A percentile compares a stretch with the other conserved stretches of the same genome.
These are phyloP conservation scores for Eragrostis curvula DNA, from an alignment of 176 grass and related monocot species.

Conservation along the genomic window DNA sequence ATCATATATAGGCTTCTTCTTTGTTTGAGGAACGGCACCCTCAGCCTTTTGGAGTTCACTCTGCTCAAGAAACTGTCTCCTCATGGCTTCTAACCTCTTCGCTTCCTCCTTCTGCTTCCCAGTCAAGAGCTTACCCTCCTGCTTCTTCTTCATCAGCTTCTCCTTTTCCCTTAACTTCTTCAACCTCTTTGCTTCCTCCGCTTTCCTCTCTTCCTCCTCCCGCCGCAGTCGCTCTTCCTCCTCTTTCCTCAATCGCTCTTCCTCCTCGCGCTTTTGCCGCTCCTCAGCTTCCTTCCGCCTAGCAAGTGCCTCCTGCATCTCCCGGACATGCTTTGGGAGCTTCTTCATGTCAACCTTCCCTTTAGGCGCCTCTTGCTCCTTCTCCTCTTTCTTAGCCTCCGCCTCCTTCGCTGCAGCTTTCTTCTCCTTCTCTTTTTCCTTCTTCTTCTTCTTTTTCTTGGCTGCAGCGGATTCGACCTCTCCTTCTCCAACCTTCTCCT, in stretches of 20 bases:
- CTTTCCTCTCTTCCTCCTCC: constrained; percentile 79
- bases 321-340: constrained; percentile 71
- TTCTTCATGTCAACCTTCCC: constrained; percentile 87
- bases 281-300: constrained; percentile 82
- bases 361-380: constrained; percentile 66
- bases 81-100: constrained; percentile 88
- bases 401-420: constrained; percentile 69
- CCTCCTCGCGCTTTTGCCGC: constrained; percentile 78
- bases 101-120: constrained; percentile 93
- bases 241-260: constrained; percentile 76
- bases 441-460: constrained; percentile 99
- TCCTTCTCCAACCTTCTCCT: constrained; percentile 74
- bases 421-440: constrained; percentile 96
- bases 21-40: constrained; percentile 53
- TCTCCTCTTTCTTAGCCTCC: constrained; percentile 52
- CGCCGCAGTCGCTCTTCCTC: constrained; percentile 69
- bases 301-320: constrained; percentile 87
- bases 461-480: constrained; percentile 74
- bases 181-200: constrained; percentile 83
- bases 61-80: constrained; percentile 87
- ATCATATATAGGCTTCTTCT: constrained; percentile 86
- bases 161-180: constrained; percentile 92
- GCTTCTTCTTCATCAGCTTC: constrained; percentile 85
- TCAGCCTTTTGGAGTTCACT: constrained; percentile 63
- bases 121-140: constrained; percentile 87